A percentile compares a stretch with the other conserved stretches of the same genome.
Conservation (phyloP, 805 yeast genomes). For the Kodamaea kaohsiungensis region DNA sequence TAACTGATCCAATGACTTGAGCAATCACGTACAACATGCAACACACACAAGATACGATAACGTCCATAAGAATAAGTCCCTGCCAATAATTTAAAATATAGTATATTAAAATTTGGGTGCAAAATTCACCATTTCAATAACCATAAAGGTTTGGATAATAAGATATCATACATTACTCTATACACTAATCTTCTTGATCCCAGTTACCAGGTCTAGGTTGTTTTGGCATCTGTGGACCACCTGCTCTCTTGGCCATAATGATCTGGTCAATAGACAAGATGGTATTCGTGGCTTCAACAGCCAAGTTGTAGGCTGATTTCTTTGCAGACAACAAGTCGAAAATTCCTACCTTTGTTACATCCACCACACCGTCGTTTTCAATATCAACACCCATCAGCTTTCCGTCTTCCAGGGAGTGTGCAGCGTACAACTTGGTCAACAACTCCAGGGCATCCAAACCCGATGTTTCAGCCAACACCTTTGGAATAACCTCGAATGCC, state of each 20-base stretch:
- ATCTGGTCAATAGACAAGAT: conserved; percentile 93
- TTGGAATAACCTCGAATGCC: conserved; percentile 92
- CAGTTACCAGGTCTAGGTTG: conserved; percentile 91
- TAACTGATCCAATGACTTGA: too few species aligned
- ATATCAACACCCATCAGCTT: conserved; percentile 81
- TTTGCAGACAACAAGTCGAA: conserved; percentile 80
- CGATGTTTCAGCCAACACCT: conserved; percentile 90
- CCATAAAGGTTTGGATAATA: background rate
- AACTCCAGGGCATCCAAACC: conserved; percentile 90
- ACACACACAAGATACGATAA: too few species aligned
- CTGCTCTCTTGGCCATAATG: conserved; percentile 98
- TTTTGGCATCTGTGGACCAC: conserved; percentile 90
- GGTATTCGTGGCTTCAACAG: conserved; percentile 93
- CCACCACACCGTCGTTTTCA: conserved; percentile 66
- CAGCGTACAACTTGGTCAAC: conserved; percentile 85
- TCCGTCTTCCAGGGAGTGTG: conserved; percentile 60
- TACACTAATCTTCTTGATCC: conserved; percentile 81
- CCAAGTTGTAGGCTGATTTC: conserved; percentile 84
- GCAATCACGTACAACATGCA: too few species aligned
- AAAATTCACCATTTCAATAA: background rate
- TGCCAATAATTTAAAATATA: background rate
- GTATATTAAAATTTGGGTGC: background rate
- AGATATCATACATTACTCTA: background rate
- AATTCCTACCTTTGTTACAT: conserved; percentile 68
- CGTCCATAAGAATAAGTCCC: too few species aligned